Base-by-base conservation (phyloP, 768 basidiomycete genomes). In the Leucosporidium yakuticum region DNA sequence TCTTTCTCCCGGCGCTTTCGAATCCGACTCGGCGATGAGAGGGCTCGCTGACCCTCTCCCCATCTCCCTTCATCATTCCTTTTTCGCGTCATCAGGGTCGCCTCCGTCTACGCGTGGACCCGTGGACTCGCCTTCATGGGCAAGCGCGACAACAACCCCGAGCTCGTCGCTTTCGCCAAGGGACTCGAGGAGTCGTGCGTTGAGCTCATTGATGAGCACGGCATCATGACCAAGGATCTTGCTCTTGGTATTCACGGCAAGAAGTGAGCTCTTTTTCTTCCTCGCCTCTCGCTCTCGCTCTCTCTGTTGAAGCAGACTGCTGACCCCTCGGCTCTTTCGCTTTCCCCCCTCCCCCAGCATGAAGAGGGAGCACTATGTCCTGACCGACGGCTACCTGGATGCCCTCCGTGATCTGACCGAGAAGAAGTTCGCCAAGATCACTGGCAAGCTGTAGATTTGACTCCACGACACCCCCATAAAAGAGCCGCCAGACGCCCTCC, bases 61-160 rank as follows among this genome's bases (percentile, higher is more conserved):
- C n/a, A n/a, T n/a, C n/a, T n/a, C n/a, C n/a, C n/a, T n/a, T n/a
- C n/a, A n/a, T n/a, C n/a, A n/a, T n/a, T n/a, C n/a, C n/a, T n/a
- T 44, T 15, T 44, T 44, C 14, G 8, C 34, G 2, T 15, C 8
- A 44, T 8, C 39, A 44, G 39, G 39, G 93, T 98, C 74, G 95
- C 95, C 55, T 92, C 90, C 65, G 97, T 99, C 82, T 98, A 94
- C 76, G 95, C 95, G 12, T 99, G 95, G 95, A 98, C 95, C 21
- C 87, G 96, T 56, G 95, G 95, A 0, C 83, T 99, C 51, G 81
- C 91, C 63, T 91, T 92, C 81, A 88, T 93, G 73, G 94, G 93
- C 71, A 92, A 91, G 82, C 83, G 97, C 39, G 95, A 99, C 77
- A 81, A 81, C 50, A 98, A 95, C 77, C 85, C 84, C 27, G 82